Evolutionary conservation across 306 rosid species (phyloP).

Genomic region (Lathyrus sativus): DNA sequence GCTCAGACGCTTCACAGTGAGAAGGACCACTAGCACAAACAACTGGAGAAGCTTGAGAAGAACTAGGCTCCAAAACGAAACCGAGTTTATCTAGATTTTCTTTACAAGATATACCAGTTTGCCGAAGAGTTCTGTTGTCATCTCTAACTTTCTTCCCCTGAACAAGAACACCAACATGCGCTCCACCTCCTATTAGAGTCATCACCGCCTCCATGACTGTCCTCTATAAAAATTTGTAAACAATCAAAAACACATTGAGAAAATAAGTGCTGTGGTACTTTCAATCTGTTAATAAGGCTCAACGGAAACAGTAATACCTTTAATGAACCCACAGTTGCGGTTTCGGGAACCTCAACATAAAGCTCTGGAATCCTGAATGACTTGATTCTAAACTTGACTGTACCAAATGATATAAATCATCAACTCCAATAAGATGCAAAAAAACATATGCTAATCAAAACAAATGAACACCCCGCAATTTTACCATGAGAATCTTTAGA

Average conservation of each 20-base stretch:
- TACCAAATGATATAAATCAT: slow-evolving; percentile 34
- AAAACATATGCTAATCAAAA: slow-evolving; percentile 29
- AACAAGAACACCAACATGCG: slow-evolving; percentile 69
- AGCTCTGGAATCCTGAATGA: slow-evolving; percentile 90
- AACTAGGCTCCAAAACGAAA: slow-evolving; percentile 75
- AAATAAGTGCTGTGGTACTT: slow-evolving; percentile 1
- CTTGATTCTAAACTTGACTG: slow-evolving; percentile 88
- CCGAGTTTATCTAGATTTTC: slow-evolving; percentile 70
- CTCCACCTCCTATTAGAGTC: slow-evolving; percentile 69
- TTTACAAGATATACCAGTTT: slow-evolving; percentile 77
- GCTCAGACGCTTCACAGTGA: slow-evolving; percentile 48
- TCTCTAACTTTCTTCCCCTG: slow-evolving; percentile 81
- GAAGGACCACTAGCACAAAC: slow-evolving; percentile 49
- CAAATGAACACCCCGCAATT: slow-evolving; percentile 11
- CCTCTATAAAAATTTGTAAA: slow-evolving; percentile 55
- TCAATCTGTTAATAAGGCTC: slow-evolving; percentile 8
- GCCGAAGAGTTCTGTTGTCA: slow-evolving; percentile 72
- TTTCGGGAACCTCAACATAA: slow-evolving; percentile 80
- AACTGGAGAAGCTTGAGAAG: slow-evolving; percentile 50
- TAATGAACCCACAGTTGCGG: slow-evolving; percentile 76
- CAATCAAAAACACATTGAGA: slow-evolving; percentile 15
- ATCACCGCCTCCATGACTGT: slow-evolving; percentile 79
- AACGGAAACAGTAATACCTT: slow-evolving; percentile 56
- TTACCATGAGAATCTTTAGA: slow-evolving; percentile 79
- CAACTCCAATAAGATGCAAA: slow-evolving; percentile 40